These are phyloP conservation scores for Cynara cardunculus DNA, from an alignment of 129 eudicot genomes.

Conservation along the genomic window DNA sequence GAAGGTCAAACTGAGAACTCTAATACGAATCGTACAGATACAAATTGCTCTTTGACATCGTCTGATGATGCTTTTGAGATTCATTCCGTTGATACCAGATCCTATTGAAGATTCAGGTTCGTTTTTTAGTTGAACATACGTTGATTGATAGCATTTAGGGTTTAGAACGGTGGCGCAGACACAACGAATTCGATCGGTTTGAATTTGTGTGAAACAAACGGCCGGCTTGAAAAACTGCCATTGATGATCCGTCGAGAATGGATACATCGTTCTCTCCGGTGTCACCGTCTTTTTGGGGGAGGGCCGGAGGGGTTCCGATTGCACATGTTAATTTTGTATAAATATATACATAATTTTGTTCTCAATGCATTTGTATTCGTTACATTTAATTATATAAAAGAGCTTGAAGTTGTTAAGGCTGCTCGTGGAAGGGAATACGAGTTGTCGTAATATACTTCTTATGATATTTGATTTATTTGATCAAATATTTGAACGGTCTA, in stretches of 20 bases:
- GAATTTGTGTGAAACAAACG: background rate
- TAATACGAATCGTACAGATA: constrained; percentile 20
- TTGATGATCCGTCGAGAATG: background rate
- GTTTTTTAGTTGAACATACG: background rate
- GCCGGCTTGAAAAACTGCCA: background rate
- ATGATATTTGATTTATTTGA: no score
- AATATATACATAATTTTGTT: background rate
- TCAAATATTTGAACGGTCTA: no score
- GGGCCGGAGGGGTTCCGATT: background rate
- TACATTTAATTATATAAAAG: no score
- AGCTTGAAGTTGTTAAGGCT: no score
- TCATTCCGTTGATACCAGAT: constrained; percentile 17
- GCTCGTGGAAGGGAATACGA: no score
- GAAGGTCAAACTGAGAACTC: constrained; percentile 31
- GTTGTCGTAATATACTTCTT: no score
- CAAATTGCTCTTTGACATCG: constrained; percentile 30
- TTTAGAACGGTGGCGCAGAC: background rate
- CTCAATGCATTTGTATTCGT: no score
- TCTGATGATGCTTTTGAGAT: constrained; percentile 35
- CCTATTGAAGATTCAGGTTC: constrained; percentile 13
- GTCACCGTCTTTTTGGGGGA: background rate
- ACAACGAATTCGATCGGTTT: background rate
- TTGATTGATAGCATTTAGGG: background rate
- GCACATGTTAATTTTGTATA: background rate
- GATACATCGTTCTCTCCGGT: background rate